Evolutionary conservation across 805 yeast species (phyloP), one percentile per base, ranked within the genome.

Genomic region (Nakazawaea siamensis): DNA sequence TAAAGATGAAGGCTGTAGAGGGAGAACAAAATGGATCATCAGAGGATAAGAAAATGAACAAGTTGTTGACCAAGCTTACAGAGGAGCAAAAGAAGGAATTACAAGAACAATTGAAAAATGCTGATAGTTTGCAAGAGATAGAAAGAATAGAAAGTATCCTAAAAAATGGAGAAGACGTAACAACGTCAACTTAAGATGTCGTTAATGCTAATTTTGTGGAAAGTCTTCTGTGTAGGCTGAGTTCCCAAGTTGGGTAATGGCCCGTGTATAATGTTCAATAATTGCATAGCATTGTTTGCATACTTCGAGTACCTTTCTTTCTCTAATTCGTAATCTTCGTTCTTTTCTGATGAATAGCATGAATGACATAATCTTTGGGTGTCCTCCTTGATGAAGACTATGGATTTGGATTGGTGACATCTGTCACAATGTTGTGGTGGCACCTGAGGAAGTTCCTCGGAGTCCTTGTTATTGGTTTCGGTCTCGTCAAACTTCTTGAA

Each of bases 61-160:
- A 31, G 9, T 34, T 41, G 21, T 62, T 66, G 13, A 50, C 57
- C 18, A 73, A 66, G 40, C 60, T 84, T 45, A 62, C 77, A 2
- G 69, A 63, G 0, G 73, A 68, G 24, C 86, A 79, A 25, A 68
- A 64, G 38, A 53, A 55, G 11, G 55, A 58, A 30, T 55, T 88
- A 32, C 64, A 76, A 42, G 50, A 61, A 27, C 68, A 73, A 42
- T 60, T 88, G 37, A 64, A 66, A 34, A 60, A 57, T 21, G 94
- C 96, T 1, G 66, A 75, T 4, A 74, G 77, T 34, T 51, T 88
- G 38, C 82, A 70, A 5, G 96, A 88, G 43, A 82, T 87, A 5
- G 82, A 78, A 39, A 59, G 73, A 33, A 70, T 87, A 17, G 94
- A 85, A 51, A 60, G 56, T 18, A 62, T 72, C 15, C 57, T 81